Percentiles rank a stretch among this genome's conserved stretches.
Evolutionary conservation across 495 filamentous ascomycete genomes (phyloP).

Genomic region (Aspergillus coremiiformis): DNA sequence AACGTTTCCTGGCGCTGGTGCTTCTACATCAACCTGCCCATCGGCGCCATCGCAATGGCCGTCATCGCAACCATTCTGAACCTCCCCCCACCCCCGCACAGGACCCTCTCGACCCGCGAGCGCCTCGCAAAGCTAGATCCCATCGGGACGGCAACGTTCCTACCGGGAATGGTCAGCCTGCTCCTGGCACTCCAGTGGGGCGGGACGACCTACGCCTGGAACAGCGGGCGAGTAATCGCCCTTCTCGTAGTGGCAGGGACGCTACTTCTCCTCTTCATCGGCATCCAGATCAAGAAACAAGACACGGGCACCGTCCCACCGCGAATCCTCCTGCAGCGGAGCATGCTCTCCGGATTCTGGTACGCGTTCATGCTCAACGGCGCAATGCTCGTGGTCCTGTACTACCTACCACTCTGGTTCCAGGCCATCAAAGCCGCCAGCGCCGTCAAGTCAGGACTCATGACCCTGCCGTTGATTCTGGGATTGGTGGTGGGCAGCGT

Average conservation of each 20-base stretch:
- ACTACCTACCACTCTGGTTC: conserved; percentile 69
- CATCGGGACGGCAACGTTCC: conserved; percentile 41
- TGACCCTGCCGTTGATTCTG: conserved; percentile 38
- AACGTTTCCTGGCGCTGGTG: conserved; percentile 63
- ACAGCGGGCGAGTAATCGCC: conserved; percentile 43
- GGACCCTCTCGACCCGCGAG: not conserved
- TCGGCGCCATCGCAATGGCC: not conserved
- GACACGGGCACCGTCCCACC: conserved; percentile 48
- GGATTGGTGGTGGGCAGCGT: conserved; percentile 37
- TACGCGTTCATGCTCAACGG: not conserved
- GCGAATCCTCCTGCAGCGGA: conserved; percentile 45
- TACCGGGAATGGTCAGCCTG: conserved; percentile 45
- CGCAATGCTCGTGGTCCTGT: conserved; percentile 23
- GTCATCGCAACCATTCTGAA: not conserved
- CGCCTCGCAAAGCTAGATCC: conserved; percentile 32
- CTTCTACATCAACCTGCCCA: conserved; percentile 55
- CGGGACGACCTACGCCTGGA: conserved; percentile 48
- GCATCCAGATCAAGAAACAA: conserved; percentile 38
- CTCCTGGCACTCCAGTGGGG: conserved; percentile 57
- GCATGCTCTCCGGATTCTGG: conserved; percentile 31
- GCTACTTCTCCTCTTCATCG: conserved; percentile 36
- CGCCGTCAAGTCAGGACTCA: conserved; percentile 31
- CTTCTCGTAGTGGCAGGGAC: conserved; percentile 44
- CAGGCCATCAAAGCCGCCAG: conserved; percentile 47
- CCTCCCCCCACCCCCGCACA: not conserved